Conservation (phyloP, 192 early-diverging fungal genomes). For the Backusella psychrophila region DNA sequence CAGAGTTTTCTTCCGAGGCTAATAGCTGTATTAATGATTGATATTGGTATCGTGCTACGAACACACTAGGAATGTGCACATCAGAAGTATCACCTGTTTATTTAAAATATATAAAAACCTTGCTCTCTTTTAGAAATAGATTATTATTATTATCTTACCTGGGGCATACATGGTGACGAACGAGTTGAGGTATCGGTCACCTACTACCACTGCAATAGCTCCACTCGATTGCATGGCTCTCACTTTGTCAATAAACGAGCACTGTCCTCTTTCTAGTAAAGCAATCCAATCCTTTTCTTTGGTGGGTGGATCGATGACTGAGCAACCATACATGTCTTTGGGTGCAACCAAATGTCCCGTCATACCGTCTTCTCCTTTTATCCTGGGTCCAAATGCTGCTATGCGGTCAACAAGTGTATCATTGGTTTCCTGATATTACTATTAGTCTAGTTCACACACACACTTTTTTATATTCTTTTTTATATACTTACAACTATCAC, state of each 20-base stretch:
- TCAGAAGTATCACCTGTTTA: conserved; percentile 78
- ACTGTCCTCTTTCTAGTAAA: conserved; percentile 89
- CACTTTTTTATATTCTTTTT: not conserved
- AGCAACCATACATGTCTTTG: conserved; percentile 58
- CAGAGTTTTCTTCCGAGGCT: conserved; percentile 14
- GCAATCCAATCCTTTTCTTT: conserved; percentile 67
- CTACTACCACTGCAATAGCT: conserved; percentile 85
- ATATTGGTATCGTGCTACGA: conserved; percentile 76
- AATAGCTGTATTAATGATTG: conserved; percentile 49
- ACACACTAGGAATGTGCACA: conserved; percentile 85
- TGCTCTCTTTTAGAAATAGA: too few species aligned
- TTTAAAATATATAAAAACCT: not conserved
- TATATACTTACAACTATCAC: not conserved
- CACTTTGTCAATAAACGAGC: conserved; percentile 90
- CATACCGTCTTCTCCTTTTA: conserved; percentile 63
- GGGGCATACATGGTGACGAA: conserved; percentile 88
- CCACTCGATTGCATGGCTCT: conserved; percentile 87
- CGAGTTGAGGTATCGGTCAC: conserved; percentile 69
- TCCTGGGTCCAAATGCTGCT: conserved; percentile 84
- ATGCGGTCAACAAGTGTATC: conserved; percentile 63
- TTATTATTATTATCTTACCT: conserved; percentile 29
- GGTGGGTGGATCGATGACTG: conserved; percentile 32
- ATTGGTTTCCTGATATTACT: conserved; percentile 45
- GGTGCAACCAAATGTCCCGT: conserved; percentile 59
- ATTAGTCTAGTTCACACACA: not conserved